phyloP scores from a whole-genome alignment of 2,329 filamentous ascomycete genomes.

The Alternaria arborescens region DNA sequence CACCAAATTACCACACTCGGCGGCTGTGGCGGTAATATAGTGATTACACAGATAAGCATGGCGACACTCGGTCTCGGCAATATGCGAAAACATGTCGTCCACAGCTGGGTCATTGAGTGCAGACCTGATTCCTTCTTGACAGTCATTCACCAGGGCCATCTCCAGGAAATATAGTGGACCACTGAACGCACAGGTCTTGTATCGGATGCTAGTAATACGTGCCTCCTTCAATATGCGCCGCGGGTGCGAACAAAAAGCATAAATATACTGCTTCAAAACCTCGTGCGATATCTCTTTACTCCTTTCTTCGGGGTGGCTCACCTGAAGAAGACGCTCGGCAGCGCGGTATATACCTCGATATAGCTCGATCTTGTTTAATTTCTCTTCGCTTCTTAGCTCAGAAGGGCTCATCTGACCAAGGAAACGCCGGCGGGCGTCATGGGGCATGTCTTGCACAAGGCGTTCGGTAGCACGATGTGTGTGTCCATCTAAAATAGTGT shows the following conservation, averaged over 20 bases:
- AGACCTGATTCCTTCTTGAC: neutral
- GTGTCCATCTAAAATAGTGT: neutral
- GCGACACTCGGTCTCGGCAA: too few relatives aligned
- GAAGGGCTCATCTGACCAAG: neutral
- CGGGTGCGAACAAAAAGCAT: neutral
- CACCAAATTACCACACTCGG: neutral
- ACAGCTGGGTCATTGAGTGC: neutral
- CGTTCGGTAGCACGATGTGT: neutral
- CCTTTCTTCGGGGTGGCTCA: neutral
- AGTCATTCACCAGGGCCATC: neutral
- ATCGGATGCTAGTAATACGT: neutral
- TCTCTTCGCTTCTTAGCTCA: neutral
- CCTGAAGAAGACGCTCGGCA: neutral
- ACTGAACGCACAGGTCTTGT: neutral
- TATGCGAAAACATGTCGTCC: neutral
- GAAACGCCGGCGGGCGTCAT: neutral
- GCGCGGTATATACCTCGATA: neutral
- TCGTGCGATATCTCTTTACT: neutral
- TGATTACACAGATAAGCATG: neutral
- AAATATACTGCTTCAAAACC: neutral
- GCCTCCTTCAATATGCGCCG: neutral
- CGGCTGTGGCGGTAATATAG: neutral
- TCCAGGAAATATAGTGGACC: neutral
- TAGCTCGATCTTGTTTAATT: neutral
- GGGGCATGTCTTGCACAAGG: neutral